Evolutionary conservation across 1,284 basidiomycete genomes (phyloP).

Genomic region (Volvariella surrecta): DNA sequence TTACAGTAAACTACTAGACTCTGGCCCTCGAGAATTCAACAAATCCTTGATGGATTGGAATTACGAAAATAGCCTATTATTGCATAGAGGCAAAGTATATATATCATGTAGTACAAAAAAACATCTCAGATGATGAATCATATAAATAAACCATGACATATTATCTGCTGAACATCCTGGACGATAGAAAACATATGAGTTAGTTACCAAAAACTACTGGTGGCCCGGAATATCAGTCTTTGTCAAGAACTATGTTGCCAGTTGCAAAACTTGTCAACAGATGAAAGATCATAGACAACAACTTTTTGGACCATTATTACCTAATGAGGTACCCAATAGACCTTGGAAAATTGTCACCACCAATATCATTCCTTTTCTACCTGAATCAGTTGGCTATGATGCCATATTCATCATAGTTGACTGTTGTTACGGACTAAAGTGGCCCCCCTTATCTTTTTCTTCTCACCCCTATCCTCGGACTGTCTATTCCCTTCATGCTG

Average conservation of each 20-base stretch:
- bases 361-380: slow-evolving; percentile 30
- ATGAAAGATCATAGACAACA: slow-evolving; percentile 19
- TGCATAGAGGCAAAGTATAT: slow-evolving; percentile 13
- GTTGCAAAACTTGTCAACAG: slow-evolving; percentile 29
- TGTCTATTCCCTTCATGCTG: too few species aligned
- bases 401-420: slow-evolving; percentile 29
- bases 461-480: too few species aligned
- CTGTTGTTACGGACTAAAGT: too few species aligned
- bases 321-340: slow-evolving; percentile 15
- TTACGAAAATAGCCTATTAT: slow-evolving; percentile 8
- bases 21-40: slow-evolving; percentile 1
- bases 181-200: slow-evolving; percentile 23
- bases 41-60: slow-evolving; percentile 14
- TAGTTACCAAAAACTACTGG: slow-evolving; percentile 28
- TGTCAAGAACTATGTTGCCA: slow-evolving; percentile 23
- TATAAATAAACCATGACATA: slow-evolving; percentile 21
- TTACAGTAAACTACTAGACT: too few species aligned
- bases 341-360: slow-evolving; percentile 24
- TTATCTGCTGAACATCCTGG: slow-evolving; percentile 32
- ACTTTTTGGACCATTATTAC: slow-evolving; percentile 18
- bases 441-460: too few species aligned
- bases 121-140: slow-evolving; percentile 14
- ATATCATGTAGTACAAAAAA: slow-evolving; percentile 11
- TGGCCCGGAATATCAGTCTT: slow-evolving; percentile 30
- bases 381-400: slow-evolving; percentile 22